Percentiles rank a stretch among this genome's conserved stretches.
phyloP scores from a whole-genome alignment of 2,329 filamentous ascomycete genomes.

The Curvularia sp. region DNA sequence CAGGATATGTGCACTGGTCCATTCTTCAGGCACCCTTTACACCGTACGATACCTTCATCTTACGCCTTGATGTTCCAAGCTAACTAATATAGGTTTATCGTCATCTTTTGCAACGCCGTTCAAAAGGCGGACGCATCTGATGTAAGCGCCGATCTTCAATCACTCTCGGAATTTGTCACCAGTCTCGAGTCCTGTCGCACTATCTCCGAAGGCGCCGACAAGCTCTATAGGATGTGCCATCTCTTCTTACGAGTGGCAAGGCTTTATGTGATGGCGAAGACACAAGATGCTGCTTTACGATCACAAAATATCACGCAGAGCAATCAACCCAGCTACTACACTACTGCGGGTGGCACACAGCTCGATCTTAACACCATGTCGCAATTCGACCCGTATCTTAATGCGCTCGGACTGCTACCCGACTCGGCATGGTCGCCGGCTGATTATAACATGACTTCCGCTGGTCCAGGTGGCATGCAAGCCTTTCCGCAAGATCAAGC shows the following conservation, averaged over 20 bases:
- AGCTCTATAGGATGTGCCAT: slow-evolving; percentile 67
- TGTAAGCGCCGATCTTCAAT: slow-evolving; percentile 62
- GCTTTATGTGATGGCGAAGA: slow-evolving; percentile 68
- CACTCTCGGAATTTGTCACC: slow-evolving; percentile 64
- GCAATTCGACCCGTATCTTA: slow-evolving; percentile 69
- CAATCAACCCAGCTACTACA: slow-evolving; percentile 24
- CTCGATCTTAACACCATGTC: slow-evolving; percentile 39
- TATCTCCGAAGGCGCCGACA: slow-evolving; percentile 65
- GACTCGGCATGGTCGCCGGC: slow-evolving; percentile 38
- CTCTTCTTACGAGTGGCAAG: slow-evolving; percentile 68
- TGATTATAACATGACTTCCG: slow-evolving; percentile 14
- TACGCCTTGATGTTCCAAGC: background rate
- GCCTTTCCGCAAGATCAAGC: slow-evolving; percentile 12
- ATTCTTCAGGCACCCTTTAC: slow-evolving; percentile 55
- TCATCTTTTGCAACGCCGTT: slow-evolving; percentile 58
- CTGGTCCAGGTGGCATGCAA: slow-evolving; percentile 15
- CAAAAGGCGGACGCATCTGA: slow-evolving; percentile 63
- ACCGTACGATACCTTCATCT: slow-evolving; percentile 36
- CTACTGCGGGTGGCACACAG: slow-evolving; percentile 19
- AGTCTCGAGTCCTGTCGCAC: slow-evolving; percentile 62
- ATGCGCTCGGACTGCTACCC: slow-evolving; percentile 68
- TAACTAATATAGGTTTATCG: slow-evolving; percentile 49
- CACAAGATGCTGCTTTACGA: slow-evolving; percentile 46
- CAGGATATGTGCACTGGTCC: slow-evolving; percentile 46
- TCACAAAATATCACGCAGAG: slow-evolving; percentile 10